Conservation (phyloP, 805 yeast species). For the Candida boidinii region DNA sequence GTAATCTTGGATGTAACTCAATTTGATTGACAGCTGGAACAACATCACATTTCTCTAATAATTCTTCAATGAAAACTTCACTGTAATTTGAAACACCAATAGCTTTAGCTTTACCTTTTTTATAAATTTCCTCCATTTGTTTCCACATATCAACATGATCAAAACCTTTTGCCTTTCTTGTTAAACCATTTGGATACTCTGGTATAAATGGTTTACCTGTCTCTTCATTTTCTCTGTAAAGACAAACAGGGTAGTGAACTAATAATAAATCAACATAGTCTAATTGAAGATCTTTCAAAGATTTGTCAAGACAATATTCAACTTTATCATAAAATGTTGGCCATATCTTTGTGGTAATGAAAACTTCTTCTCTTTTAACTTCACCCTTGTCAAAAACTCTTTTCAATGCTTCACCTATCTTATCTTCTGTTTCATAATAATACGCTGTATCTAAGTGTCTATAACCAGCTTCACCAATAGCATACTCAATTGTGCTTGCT, state of each 20-base stretch:
- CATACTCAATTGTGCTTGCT: constrained; percentile 6
- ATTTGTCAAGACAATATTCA: constrained; percentile 25
- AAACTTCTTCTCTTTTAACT: constrained; percentile 6
- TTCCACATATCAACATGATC: constrained; percentile 64
- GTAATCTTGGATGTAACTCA: constrained; percentile 35
- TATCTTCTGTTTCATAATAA: constrained; percentile 29
- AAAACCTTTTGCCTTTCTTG: constrained; percentile 15
- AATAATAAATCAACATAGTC: constrained; percentile 37
- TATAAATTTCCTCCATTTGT: constrained; percentile 63
- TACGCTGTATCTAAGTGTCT: constrained; percentile 34
- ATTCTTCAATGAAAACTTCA: constrained; percentile 14
- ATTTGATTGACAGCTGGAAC: constrained; percentile 36
- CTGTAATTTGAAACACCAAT: constrained; percentile 39
- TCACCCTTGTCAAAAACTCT: constrained; percentile 5
- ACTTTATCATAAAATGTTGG: constrained; percentile 25
- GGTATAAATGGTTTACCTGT: constrained; percentile 7
- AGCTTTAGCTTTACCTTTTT: constrained; percentile 30
- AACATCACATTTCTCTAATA: constrained; percentile 25
- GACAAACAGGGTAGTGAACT: constrained; percentile 38
- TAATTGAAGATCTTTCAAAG: constrained; percentile 27
- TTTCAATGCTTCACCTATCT: constrained; percentile 32
- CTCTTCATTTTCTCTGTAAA: constrained; percentile 18
- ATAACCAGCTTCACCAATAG: constrained; percentile 29
- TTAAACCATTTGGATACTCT: constrained; percentile 16
- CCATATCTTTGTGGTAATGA: constrained; percentile 15